Evolutionary conservation across 352 stramenopile species (phyloP).

Genomic region (Globisporangium ultimum): DNA sequence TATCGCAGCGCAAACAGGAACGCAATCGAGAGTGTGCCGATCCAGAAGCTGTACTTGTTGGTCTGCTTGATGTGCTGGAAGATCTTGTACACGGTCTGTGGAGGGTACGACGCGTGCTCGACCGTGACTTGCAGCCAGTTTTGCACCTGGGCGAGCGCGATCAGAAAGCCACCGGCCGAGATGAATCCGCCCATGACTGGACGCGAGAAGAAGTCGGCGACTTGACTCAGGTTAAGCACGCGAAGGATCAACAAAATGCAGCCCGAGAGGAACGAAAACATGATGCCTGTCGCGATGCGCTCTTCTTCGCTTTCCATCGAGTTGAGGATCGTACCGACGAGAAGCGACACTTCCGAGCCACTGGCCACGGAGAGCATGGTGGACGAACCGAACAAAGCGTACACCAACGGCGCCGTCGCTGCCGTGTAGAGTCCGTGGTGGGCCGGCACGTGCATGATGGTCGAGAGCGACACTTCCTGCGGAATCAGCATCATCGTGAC

Average conservation of each 20-base stretch:
- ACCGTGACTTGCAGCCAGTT: slow-evolving; percentile 73
- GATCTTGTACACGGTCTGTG: slow-evolving; percentile 53
- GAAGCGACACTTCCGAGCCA: slow-evolving; percentile 56
- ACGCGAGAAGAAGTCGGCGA: slow-evolving; percentile 87
- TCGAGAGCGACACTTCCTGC: slow-evolving; percentile 85
- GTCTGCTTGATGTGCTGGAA: slow-evolving; percentile 47
- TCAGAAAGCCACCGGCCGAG: slow-evolving; percentile 88
- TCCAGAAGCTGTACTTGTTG: slow-evolving; percentile 66
- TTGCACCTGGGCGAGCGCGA: slow-evolving; percentile 85
- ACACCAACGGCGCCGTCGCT: slow-evolving; percentile 74
- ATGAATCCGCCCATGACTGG: slow-evolving; percentile 86
- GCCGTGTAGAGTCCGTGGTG: slow-evolving; percentile 89
- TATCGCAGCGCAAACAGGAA: slow-evolving; percentile 41
- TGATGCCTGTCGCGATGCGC: slow-evolving; percentile 36
- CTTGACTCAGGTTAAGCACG: slow-evolving; percentile 75
- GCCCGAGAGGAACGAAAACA: slow-evolving; percentile 71
- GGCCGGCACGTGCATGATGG: slow-evolving; percentile 79
- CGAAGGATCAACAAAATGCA: slow-evolving; percentile 71
- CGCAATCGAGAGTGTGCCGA: slow-evolving; percentile 55
- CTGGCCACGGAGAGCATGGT: slow-evolving; percentile 81
- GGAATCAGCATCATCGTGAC: slow-evolving; percentile 88
- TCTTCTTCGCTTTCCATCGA: slow-evolving; percentile 37
- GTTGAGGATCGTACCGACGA: slow-evolving; percentile 47
- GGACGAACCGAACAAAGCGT: slow-evolving; percentile 80
- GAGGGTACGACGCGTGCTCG: slow-evolving; percentile 34